Percentiles rank a stretch among this genome's conserved stretches.
phyloP scores from a whole-genome alignment of 441 rosid species.

The Isatis lusitanica region DNA sequence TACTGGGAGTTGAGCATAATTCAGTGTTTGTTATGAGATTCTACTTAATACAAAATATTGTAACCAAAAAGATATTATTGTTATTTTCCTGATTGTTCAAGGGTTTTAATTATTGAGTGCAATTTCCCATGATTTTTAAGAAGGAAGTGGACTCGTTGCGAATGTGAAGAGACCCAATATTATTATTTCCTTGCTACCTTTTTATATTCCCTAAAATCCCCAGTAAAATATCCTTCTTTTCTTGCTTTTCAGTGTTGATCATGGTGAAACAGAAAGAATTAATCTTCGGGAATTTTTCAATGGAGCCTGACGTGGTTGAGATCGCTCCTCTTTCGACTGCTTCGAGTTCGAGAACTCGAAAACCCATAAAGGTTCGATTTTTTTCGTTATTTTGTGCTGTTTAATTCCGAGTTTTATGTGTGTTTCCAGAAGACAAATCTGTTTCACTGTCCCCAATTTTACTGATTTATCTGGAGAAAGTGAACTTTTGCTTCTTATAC shows the following conservation, averaged over 20 bases:
- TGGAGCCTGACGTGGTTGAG: conserved; percentile 34
- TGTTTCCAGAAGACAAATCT: too few relatives aligned
- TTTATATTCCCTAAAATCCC: neutral
- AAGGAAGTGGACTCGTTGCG: conserved; percentile 7
- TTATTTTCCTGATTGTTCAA: too few relatives aligned
- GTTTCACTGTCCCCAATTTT: too few relatives aligned
- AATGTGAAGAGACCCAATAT: neutral
- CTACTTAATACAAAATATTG: too few relatives aligned
- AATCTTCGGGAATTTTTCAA: conserved; percentile 13
- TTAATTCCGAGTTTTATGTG: neutral
- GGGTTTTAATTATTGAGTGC: too few relatives aligned
- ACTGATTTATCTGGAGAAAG: too few relatives aligned
- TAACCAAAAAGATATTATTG: too few relatives aligned
- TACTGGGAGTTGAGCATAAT: too few relatives aligned
- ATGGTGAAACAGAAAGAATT: neutral
- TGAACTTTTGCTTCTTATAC: too few relatives aligned
- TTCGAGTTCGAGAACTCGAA: conserved; percentile 37
- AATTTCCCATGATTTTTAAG: too few relatives aligned
- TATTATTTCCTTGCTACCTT: neutral
- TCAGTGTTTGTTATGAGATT: too few relatives aligned
- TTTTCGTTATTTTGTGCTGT: neutral
- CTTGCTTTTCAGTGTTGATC: neutral
- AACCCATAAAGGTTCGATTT: conserved; percentile 53
- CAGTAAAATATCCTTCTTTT: neutral
- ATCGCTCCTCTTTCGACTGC: conserved; percentile 41